Evolutionary conservation across 768 basidiomycete species (phyloP).

Genomic region (Phaffia australis): DNA sequence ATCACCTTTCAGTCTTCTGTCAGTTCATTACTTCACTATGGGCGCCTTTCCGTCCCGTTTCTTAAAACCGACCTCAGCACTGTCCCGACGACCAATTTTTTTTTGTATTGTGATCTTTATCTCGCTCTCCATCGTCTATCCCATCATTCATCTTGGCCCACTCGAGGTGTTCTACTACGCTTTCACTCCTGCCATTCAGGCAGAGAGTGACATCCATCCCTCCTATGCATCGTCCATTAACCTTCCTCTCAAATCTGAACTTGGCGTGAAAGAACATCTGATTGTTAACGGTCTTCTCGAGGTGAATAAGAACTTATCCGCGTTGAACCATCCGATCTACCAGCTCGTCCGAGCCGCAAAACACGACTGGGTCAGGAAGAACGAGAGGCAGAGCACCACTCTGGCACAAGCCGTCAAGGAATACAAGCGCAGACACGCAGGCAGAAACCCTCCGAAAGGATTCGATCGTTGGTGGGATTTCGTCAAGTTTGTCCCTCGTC

Average conservation of each 20-base stretch:
- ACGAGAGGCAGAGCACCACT: constrained; percentile 30
- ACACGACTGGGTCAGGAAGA: constrained; percentile 33
- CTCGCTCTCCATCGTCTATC: not conserved
- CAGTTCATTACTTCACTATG: too few relatives aligned
- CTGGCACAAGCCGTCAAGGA: constrained; percentile 32
- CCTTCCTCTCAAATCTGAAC: not conserved
- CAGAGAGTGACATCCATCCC: not conserved
- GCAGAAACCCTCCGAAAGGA: constrained; percentile 32
- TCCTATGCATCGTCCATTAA: constrained; percentile 4
- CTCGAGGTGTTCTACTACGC: constrained; percentile 3
- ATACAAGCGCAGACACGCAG: constrained; percentile 32
- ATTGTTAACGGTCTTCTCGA: constrained; percentile 31
- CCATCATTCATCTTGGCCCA: not conserved
- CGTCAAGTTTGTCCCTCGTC: constrained; percentile 29
- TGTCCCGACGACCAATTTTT: too few relatives aligned
- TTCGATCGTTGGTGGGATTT: constrained; percentile 37
- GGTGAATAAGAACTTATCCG: constrained; percentile 30
- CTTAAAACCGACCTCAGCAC: too few relatives aligned
- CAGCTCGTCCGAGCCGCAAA: constrained; percentile 34
- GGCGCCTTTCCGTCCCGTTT: too few relatives aligned
- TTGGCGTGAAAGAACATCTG: not conserved
- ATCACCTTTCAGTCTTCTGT: too few relatives aligned
- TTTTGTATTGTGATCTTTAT: not conserved
- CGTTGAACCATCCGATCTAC: constrained; percentile 33
- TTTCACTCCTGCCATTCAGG: not conserved